Evolutionary conservation across 768 basidiomycete species (phyloP), one percentile per base, ranked within the genome.

Genomic region (Trametopsis cervina): DNA sequence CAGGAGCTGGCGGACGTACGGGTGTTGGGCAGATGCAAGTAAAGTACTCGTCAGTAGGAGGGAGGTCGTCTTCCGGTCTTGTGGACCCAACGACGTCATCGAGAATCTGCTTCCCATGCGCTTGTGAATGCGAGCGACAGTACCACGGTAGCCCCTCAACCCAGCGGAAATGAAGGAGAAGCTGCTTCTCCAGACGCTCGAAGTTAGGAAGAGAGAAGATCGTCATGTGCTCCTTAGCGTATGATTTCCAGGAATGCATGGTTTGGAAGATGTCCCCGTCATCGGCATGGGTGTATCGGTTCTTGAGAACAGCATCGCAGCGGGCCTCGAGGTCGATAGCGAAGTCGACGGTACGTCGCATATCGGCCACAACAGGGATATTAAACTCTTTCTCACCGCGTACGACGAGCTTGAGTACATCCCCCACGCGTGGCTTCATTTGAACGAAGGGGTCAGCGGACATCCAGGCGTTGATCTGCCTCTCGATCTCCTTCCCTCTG

Each of bases 11-110:
- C 5, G 88, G 89, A 20, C 80, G 80, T 37, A 92, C 89, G 7
- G 89, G 78, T 10, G 66, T 63, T 29, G 73, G 81, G 62, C 89
- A 92, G 50, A 91, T 91, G 61, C 89, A 91, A 1, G 89, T 90
- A 59, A 85, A 80, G 64, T 80, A 90, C 66, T 89, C 86, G 60
- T 90, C 86, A 4, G 68, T 72, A 0, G 88, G 87, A 2, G 89
- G 87, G 3, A 77, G 66, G 56, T 92, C 89, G 42, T 91, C 89
- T 44, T 88, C 85, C 3, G 82, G 78, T 23, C 78, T 75, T 9
- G 89, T 89, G 49, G 75, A 77, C 39, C 80, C 82, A 20, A 89
- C 57, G 23, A 92, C 86, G 57, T 92, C 89, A 18, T 85, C 77
- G 18, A 86, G 70, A 47, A 91, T 74, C 7, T 66, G 64, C 58